Conservation (phyloP, 202 grass and related monocot genomes). For the Bolboschoenoplectus hybrid region DNA sequence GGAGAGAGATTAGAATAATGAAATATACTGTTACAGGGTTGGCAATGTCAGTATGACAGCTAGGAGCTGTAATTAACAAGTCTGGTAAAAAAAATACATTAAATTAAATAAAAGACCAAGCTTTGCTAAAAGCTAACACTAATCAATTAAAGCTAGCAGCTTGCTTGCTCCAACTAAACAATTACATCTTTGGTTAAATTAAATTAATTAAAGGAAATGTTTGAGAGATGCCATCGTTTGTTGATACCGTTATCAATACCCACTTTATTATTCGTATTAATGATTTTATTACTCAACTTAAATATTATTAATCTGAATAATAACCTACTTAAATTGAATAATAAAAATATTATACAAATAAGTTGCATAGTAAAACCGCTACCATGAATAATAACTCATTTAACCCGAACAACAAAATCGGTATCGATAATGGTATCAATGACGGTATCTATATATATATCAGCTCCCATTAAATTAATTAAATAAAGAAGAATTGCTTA, state of each 20-base stretch:
- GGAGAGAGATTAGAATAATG: slow-evolving; percentile 36
- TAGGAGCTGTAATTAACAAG: slow-evolving; percentile 43
- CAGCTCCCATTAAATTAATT: neutral
- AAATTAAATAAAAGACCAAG: slow-evolving; percentile 30
- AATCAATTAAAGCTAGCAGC: slow-evolving; percentile 37
- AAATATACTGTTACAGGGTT: slow-evolving; percentile 39
- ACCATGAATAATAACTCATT: too few species aligned
- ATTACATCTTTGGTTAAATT: slow-evolving; percentile 9
- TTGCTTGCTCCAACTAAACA: slow-evolving; percentile 2
- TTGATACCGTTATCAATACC: too few species aligned
- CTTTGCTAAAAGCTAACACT: slow-evolving; percentile 39
- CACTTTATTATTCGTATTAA: too few species aligned
- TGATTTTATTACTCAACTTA: too few species aligned
- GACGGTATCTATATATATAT: too few species aligned
- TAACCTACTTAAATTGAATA: too few species aligned
- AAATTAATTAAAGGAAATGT: neutral
- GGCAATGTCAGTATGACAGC: slow-evolving; percentile 46
- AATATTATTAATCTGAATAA: too few species aligned
- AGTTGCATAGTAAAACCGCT: too few species aligned
- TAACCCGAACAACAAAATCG: too few species aligned
- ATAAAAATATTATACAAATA: too few species aligned
- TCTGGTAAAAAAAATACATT: slow-evolving; percentile 5
- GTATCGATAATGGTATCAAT: too few species aligned
- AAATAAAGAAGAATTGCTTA: slow-evolving; percentile 23
- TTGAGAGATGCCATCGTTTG: too few species aligned